Base-by-base conservation (phyloP, 1,284 basidiomycete species). In the Porodaedalea pini region DNA sequence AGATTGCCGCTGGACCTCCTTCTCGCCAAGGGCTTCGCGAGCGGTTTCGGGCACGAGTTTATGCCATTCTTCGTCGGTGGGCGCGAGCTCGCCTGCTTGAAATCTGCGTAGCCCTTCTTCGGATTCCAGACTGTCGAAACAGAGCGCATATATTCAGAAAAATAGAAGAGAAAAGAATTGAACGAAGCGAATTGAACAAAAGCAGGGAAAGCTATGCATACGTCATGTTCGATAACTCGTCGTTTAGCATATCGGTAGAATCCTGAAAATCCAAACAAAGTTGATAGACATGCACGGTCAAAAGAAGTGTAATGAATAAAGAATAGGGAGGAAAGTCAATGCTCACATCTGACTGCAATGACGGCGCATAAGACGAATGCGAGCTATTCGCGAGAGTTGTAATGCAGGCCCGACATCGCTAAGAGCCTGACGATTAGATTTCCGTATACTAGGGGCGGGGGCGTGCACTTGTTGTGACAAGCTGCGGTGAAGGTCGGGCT, bases 1-100 rank as follows among this genome's bases (percentile, higher is more conserved):
- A 11, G 86, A 90, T 68, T 94, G 91, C 45, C 91, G 77, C 59
- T 86, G 81, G 11, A 91, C 85, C 68, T 92, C 91, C 53, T 79
- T 70, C 65, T 83, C 81, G 19, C 82, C 84, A 1, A 93, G 71
- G 0, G 82, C 83, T 37, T 86, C 81, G n/a, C 78, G 75, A 0
- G 89, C 83, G 63, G 80, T 80, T 17, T 71, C 62, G 5, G 90
- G 86, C 1, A 92, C 87, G 4, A 94, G 75, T 51, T 78, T 74
- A 69, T 91, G 75, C 91, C 91, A 94, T 60, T 88, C 86, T 67
- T 86, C 79, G 56, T 90, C 83, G 10, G 72, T 74, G 43, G 84
- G 82, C 3, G 75, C 66, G 5, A 90, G 71, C 57, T 82, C 71
- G 27, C 82, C 83, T 0, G 71, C 69, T 65, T 91, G 88, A 65